These are phyloP conservation scores for Yarrowia sp. DNA, from an alignment of 805 yeast species.

Conservation along the genomic window DNA sequence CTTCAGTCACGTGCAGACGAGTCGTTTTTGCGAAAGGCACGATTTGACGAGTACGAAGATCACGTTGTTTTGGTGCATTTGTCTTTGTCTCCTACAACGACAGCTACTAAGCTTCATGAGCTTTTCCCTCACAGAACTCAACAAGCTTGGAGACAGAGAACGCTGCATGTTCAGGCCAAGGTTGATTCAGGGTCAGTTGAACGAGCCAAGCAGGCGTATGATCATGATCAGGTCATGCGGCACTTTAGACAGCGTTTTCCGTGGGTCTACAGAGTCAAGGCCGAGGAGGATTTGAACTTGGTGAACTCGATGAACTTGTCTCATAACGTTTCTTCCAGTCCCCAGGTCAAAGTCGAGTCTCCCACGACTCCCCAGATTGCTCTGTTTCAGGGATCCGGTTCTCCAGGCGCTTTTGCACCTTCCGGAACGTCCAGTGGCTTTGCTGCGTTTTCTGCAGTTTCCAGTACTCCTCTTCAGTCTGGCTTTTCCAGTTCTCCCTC, in stretches of 20 bases:
- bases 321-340: no score
- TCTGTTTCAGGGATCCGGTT: no score
- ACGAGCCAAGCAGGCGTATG: background rate
- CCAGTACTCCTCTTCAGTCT: no score
- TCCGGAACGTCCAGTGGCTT: no score
- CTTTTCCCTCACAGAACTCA: conserved; percentile 20
- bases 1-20: conserved; percentile 7
- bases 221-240: background rate
- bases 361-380: background rate
- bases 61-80: background rate
- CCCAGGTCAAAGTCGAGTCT: no score
- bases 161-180: conserved; percentile 10
- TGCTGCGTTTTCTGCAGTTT: no score
- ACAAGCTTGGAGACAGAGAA: conserved; percentile 25
- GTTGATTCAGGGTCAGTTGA: background rate
- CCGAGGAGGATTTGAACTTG: no score
- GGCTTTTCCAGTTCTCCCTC: no score
- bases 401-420: no score
- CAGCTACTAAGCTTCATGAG: conserved; percentile 21
- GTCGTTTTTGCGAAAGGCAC: conserved; percentile 15
- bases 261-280: conserved; percentile 9
- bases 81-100: conserved; percentile 6
- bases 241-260: conserved; percentile 18
- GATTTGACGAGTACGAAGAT: conserved; percentile 18
- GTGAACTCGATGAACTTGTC: no score